Evolutionary conservation across 441 rosid species (phyloP), one percentile per base, ranked within the genome.

Genomic region (Melastoma candidum): DNA sequence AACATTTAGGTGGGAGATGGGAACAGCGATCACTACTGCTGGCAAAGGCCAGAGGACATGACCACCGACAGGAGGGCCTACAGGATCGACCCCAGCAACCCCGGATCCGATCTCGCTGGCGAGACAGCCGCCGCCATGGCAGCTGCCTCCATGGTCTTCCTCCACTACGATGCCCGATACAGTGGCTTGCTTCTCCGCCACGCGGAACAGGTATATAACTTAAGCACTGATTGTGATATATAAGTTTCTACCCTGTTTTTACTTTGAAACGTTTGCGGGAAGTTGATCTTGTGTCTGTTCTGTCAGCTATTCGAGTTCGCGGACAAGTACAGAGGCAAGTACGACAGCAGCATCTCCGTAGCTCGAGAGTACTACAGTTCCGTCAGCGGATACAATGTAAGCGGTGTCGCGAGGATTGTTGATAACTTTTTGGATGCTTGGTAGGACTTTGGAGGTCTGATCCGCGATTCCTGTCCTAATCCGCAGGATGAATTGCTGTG

Each of bases 41-140:
- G 97, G 97, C 97, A 88, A 71, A 79, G 97, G 67, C 97, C 97
- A 13, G 97, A 89, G 73, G 97, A 89, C 26, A 89, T 89, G 97
- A 83, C 93, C 49, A 89, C 97, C 7, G 93, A 83, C 65, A 67
- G 97, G 12, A 72, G 60, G 25, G 97, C 97, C 13, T 89, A 89
- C 70, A 64, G 70, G 76, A 68, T 89, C 50, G 93, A 85, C 66
- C 80, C 84, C 11, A 83, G 84, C 51, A 89, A 85, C 58, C 97
- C 97, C 8, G 97, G 97, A 53, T 89, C 97, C 24, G 97, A 83
- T 73, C 95, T 89, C 2, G 90, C 97, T 26, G 95, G 90, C 12
- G 97, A 89, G 75, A 85, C 97, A 2, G 88, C 97, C 17, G 97
- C 97, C 6, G 95, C 97, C 2, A 85, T 89, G 97, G 97, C 97